Base-by-base conservation (phyloP, 495 filamentous ascomycete species). In the Talaromyces liani region DNA sequence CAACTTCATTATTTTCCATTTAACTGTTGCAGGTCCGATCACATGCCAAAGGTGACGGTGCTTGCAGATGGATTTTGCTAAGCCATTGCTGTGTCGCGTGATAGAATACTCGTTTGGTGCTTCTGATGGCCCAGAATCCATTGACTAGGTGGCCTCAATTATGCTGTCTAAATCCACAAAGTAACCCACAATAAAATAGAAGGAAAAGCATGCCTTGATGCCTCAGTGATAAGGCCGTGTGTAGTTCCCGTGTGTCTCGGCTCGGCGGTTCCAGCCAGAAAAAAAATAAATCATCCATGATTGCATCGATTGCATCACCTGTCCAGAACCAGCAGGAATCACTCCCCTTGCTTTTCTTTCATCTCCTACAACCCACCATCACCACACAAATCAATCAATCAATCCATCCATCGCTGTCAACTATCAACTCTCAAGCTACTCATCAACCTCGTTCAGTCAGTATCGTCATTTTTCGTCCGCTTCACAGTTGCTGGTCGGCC, bases 291-390 rank as follows among this genome's bases (percentile, higher is more conserved):
- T 10, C 18, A 22, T 54, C 7, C 1, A 60, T 60, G 33, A 60
- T 60, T 61, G 59, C 33, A 61, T 45, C 45, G 39, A 61, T 61
- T 61, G 59, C 59, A 61, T 61, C 59, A 61, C 59, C 16, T 41
- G 58, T 31, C 16, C 0, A 45, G n/a, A 41, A 41, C 36, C 36
- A 41, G 36, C 36, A 49, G 45, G 18, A 49, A 49, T 49, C 45
- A 49, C 14, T 41, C 59, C 49, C 59, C 31, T 36, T 22, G 27
- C 56, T 58, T 36, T 34, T 36, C 36, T 55, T 47, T 56, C 34
- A n/a, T 60, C 36, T 60, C 36, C 25, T 25, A 61, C 22, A 55
- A 49, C 59, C 9, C 39, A 22, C 62, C 24, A 36, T 47, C 53
- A 27, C n/a, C 53, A 14, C 53, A 29, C 22, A n/a, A n/a, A n/a